Conservation (phyloP, 768 basidiomycete genomes). For the Boletus reticulatus region DNA sequence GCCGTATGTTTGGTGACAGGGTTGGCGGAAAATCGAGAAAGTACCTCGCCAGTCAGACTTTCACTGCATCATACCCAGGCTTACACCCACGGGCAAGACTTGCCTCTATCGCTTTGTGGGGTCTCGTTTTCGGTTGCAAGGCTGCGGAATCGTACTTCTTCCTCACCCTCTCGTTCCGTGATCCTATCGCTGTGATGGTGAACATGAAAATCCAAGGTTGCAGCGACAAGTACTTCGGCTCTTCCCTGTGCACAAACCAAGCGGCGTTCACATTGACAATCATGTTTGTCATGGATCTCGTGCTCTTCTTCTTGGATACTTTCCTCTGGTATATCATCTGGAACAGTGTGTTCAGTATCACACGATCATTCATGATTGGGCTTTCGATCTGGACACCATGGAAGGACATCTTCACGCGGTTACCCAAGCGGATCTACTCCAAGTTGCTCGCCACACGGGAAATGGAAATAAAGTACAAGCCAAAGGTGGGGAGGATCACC, state of each 20-base stretch:
- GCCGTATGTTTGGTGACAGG: constrained; percentile 97
- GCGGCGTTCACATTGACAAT: constrained; percentile 93
- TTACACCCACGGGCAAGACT: constrained; percentile 63
- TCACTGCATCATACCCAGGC: constrained; percentile 91
- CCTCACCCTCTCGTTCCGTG: constrained; percentile 90
- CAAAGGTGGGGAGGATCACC: constrained; percentile 64
- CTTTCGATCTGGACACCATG: constrained; percentile 99
- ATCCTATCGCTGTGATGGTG: constrained; percentile 93
- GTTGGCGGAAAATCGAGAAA: constrained; percentile 95
- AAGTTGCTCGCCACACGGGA: constrained; percentile 92
- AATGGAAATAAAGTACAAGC: constrained; percentile 99
- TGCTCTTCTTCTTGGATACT: constrained; percentile 97
- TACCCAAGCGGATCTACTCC: constrained; percentile 96
- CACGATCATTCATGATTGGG: constrained; percentile 83
- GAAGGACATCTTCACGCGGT: constrained; percentile 93
- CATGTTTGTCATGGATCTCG: constrained; percentile 99
- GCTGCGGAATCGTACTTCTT: constrained; percentile 98
- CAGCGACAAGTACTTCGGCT: constrained; percentile 81
- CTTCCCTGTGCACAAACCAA: constrained; percentile 84
- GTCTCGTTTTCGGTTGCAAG: constrained; percentile 95
- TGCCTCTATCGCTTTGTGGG: constrained; percentile 81
- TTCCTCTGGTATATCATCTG: constrained; percentile 99
- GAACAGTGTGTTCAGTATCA: constrained; percentile 94
- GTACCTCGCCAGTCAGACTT: constrained; percentile 97
- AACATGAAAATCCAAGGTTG: constrained; percentile 95